Conservation (phyloP, 2,329 filamentous ascomycete genomes). For the Scedosporium apiospermum region DNA sequence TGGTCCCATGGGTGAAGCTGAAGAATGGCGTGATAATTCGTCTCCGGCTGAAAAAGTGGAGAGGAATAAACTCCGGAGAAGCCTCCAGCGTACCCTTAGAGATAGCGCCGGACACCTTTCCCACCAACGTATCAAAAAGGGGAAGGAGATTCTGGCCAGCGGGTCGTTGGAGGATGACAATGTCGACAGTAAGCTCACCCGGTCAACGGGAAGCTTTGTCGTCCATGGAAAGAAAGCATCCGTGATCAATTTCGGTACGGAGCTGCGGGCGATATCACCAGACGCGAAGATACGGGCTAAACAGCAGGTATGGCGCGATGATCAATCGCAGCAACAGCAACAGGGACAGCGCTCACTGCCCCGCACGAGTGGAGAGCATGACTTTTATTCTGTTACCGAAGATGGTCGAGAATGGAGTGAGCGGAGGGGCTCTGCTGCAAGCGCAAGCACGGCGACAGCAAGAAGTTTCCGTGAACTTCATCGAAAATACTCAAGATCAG, state of each 20-base stretch:
- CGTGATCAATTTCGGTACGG: slow-evolving; percentile 91
- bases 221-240: slow-evolving; percentile 97
- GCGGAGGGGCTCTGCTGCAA: slow-evolving; percentile 53
- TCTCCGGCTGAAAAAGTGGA: slow-evolving; percentile 38
- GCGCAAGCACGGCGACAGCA: slow-evolving; percentile 57
- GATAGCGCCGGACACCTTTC: slow-evolving; percentile 62
- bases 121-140: slow-evolving; percentile 64
- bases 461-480: slow-evolving; percentile 56
- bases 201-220: slow-evolving; percentile 82
- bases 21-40: background rate
- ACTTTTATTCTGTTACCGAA: slow-evolving; percentile 43
- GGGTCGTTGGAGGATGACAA: slow-evolving; percentile 26
- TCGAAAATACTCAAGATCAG: slow-evolving; percentile 44
- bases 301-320: slow-evolving; percentile 37
- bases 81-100: slow-evolving; percentile 79
- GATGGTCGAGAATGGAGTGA: slow-evolving; percentile 32
- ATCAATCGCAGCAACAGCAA: slow-evolving; percentile 19
- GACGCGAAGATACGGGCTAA: slow-evolving; percentile 63
- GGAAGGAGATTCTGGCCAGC: slow-evolving; percentile 44
- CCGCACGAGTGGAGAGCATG: slow-evolving; percentile 31
- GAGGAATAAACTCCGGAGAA: slow-evolving; percentile 66
- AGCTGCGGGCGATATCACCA: slow-evolving; percentile 68
- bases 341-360: slow-evolving; percentile 13
- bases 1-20: background rate
- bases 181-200: slow-evolving; percentile 60